Evolutionary conservation across 164 flowering plant genomes (phyloP).

Genomic region (Paratinospora sagittata): DNA sequence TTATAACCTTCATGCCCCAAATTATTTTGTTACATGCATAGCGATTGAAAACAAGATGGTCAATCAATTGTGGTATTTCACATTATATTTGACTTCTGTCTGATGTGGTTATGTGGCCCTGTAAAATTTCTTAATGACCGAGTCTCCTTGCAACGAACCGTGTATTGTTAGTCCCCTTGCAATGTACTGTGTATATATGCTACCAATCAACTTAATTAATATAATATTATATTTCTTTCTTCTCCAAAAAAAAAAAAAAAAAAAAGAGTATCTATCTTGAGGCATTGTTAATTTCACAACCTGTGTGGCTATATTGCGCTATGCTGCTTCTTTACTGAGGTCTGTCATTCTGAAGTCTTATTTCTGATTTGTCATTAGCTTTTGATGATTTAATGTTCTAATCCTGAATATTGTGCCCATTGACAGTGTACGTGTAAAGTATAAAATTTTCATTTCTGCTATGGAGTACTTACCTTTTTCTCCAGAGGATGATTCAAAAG

Average conservation of each 20-base stretch:
- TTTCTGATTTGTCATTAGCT: not conserved
- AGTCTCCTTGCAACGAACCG: not conserved
- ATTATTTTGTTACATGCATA: not conserved
- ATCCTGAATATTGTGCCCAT: conserved; percentile 16
- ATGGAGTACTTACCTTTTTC: conserved; percentile 85
- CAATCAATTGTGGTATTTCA: not conserved
- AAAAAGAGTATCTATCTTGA: not conserved
- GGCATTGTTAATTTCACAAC: not conserved
- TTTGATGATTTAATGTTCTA: not conserved
- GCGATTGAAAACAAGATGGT: not conserved
- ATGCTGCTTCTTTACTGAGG: not conserved
- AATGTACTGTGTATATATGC: no score
- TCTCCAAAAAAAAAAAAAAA: no score
- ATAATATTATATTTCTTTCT: no score
- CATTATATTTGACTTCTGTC: not conserved
- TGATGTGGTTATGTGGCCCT: not conserved
- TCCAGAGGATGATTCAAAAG: conserved; percentile 68
- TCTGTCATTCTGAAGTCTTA: not conserved
- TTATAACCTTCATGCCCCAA: no score
- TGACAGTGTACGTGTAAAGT: conserved; percentile 76
- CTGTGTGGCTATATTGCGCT: not conserved
- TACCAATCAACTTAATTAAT: no score
- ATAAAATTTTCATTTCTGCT: conserved; percentile 86
- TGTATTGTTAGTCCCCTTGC: not conserved
- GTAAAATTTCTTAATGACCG: not conserved